Conservation (phyloP, 129 eudicot species). For the carrot (Daucus carota) region DNA sequence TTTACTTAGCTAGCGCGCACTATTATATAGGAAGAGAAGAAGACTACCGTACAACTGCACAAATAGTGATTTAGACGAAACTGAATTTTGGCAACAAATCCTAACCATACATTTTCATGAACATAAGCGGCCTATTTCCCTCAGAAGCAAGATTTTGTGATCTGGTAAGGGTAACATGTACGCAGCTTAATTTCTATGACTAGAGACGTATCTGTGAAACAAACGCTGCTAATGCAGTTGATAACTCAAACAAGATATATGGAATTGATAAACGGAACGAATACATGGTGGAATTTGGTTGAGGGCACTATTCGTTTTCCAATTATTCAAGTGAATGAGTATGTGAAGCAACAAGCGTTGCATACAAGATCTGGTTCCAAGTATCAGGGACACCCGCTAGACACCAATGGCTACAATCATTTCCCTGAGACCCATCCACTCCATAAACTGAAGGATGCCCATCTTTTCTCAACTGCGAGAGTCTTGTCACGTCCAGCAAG, state of each 20-base stretch:
- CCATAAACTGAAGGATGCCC: constrained; percentile 6
- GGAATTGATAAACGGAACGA: neutral
- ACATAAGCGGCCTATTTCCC: neutral
- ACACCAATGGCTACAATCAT: constrained; percentile 7
- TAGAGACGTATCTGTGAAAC: neutral
- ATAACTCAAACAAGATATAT: neutral
- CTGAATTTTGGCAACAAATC: neutral
- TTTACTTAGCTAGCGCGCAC: too few species aligned
- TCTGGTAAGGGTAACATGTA: neutral
- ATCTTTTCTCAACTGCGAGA: constrained; percentile 6
- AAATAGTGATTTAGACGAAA: neutral
- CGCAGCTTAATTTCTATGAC: neutral
- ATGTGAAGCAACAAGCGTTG: constrained; percentile 1
- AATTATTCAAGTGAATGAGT: neutral
- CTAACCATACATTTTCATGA: neutral
- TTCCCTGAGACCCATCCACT: neutral
- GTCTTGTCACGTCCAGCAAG: constrained; percentile 3
- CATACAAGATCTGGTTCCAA: constrained; percentile 6
- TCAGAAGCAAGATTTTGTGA: neutral
- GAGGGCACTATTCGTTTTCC: neutral
- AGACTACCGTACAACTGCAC: neutral
- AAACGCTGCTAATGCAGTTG: neutral
- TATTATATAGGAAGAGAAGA: neutral
- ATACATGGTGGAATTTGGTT: neutral
- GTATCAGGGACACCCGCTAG: constrained; percentile 4